These are phyloP conservation scores for Fusarium tuaranense DNA, from an alignment of 2,329 filamentous ascomycete genomes.

Conservation along the genomic window DNA sequence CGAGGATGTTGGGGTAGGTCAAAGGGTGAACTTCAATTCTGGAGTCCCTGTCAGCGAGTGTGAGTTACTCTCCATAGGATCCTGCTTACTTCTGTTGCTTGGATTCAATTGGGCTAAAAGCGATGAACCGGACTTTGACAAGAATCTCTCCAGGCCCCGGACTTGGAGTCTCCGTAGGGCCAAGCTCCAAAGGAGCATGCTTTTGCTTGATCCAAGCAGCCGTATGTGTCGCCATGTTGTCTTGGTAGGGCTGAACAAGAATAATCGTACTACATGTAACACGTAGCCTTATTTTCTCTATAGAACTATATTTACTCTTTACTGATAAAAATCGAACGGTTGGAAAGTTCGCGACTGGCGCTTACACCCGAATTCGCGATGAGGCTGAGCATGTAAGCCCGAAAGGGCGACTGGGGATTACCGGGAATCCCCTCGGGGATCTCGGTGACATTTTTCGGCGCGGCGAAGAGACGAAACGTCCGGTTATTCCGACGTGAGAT, in stretches of 20 bases:
- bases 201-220: background rate
- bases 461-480: background rate
- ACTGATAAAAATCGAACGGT: background rate
- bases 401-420: background rate
- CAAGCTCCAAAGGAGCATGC: background rate
- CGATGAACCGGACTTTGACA: background rate
- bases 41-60: background rate
- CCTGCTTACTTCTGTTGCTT: background rate
- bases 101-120: background rate
- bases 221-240: background rate
- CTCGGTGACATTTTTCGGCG: background rate
- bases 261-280: background rate
- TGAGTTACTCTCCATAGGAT: background rate
- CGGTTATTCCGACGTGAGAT: background rate
- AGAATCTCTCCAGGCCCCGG: background rate
- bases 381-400: slow-evolving; percentile 6
- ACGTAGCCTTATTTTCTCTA: background rate
- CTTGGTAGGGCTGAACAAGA: background rate
- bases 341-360: background rate
- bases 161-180: background rate
- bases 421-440: slow-evolving; percentile 27
- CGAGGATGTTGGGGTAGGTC: background rate
- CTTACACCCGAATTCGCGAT: background rate
- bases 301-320: background rate
- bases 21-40: background rate